Percentiles rank a stretch among this genome's conserved stretches.
Evolutionary conservation across 768 basidiomycete genomes (phyloP).

Genomic region (Boletellus ananas): DNA sequence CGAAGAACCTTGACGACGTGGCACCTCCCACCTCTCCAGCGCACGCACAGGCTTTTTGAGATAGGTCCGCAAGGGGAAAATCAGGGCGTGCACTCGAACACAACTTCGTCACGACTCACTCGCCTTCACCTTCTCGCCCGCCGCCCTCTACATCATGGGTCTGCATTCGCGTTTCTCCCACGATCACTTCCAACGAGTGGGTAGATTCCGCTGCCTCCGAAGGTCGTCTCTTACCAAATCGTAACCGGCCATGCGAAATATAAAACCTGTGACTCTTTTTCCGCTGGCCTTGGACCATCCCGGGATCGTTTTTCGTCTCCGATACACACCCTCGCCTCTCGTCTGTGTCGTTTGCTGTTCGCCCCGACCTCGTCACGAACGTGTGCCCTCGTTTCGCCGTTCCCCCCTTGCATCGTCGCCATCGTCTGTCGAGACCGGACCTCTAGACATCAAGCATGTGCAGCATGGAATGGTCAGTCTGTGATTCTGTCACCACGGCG

Average conservation of each 20-base stretch:
- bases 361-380: neutral
- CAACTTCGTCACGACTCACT: slow-evolving; percentile 20
- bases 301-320: neutral
- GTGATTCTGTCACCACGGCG: neutral
- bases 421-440: slow-evolving; percentile 1
- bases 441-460: slow-evolving; percentile 41
- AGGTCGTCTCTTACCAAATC: slow-evolving; percentile 30
- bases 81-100: slow-evolving; percentile 24
- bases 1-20: slow-evolving; percentile 27
- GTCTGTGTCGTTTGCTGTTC: neutral
- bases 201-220: slow-evolving; percentile 30
- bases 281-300: neutral
- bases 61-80: slow-evolving; percentile 23
- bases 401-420: neutral
- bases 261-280: slow-evolving; percentile 24
- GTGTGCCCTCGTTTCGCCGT: neutral
- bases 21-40: slow-evolving; percentile 13
- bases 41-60: slow-evolving; percentile 16
- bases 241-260: slow-evolving; percentile 18
- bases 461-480: slow-evolving; percentile 51
- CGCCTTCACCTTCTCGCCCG: neutral
- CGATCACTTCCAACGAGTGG: slow-evolving; percentile 30
- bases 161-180: slow-evolving; percentile 24
- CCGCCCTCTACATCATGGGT: slow-evolving; percentile 8
- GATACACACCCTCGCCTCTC: neutral